Conservation (phyloP, 2,329 filamentous ascomycete species). For the Aspergillus tamarii region DNA sequence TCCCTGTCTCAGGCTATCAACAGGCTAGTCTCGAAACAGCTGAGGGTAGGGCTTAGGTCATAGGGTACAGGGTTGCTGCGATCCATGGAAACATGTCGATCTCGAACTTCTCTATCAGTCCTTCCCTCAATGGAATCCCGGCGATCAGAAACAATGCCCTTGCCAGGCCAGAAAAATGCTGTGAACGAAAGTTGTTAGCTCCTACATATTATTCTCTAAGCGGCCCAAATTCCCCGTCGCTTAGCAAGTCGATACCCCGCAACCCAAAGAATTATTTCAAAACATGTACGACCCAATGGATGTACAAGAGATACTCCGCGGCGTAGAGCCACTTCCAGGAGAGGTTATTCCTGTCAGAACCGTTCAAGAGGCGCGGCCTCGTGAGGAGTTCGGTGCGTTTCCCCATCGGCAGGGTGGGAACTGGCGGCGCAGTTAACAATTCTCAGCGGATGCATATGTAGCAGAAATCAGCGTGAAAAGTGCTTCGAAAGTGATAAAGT, state of each 20-base stretch:
- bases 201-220: background rate
- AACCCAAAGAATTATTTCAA: background rate
- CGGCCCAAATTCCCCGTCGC: background rate
- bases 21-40: background rate
- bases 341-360: slow-evolving; percentile 46
- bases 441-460: slow-evolving; percentile 47
- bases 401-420: background rate
- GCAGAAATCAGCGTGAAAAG: slow-evolving; percentile 49
- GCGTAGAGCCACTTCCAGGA: slow-evolving; percentile 36
- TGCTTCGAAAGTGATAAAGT: slow-evolving; percentile 50
- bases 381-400: slow-evolving; percentile 45
- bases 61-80: slow-evolving; percentile 25
- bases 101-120: slow-evolving; percentile 1
- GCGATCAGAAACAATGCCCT: background rate
- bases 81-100: slow-evolving; percentile 4
- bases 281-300: slow-evolving; percentile 24
- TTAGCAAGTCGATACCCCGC: slow-evolving; percentile 6
- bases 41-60: slow-evolving; percentile 28
- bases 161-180: background rate
- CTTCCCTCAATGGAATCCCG: background rate
- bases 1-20: background rate
- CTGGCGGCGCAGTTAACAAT: slow-evolving; percentile 10
- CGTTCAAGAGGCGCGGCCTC: slow-evolving; percentile 46
- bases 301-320: slow-evolving; percentile 25
- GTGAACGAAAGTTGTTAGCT: background rate